Evolutionary conservation across 176 grass and related monocot species (phyloP).

Genomic region (Oryza nivara): DNA sequence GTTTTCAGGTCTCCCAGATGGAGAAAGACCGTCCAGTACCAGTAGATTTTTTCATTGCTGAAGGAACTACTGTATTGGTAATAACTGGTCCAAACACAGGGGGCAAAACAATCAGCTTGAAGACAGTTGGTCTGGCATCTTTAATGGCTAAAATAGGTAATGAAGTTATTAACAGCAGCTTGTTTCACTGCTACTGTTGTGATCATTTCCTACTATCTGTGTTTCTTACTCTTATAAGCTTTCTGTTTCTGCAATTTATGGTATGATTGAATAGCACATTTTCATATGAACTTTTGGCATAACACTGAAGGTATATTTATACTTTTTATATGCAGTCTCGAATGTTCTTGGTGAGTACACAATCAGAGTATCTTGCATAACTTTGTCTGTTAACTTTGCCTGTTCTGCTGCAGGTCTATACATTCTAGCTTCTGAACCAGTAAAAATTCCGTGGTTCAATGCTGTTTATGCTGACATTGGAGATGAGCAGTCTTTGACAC

Average conservation of each 20-base stretch:
- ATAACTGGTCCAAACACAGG: slow-evolving; percentile 89
- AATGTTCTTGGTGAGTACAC: slow-evolving; percentile 10
- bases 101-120: slow-evolving; percentile 87
- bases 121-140: slow-evolving; percentile 76
- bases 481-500: slow-evolving; percentile 82
- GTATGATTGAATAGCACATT: slow-evolving; percentile 1
- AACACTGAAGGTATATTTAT: slow-evolving; percentile 19
- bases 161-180: not conserved
- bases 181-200: not conserved
- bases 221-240: slow-evolving; percentile 11
- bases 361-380: slow-evolving; percentile 31
- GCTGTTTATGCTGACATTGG: slow-evolving; percentile 87
- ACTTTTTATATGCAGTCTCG: not conserved
- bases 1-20: slow-evolving; percentile 62
- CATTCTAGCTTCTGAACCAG: slow-evolving; percentile 78
- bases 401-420: slow-evolving; percentile 60
- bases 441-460: slow-evolving; percentile 88
- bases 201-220: not conserved
- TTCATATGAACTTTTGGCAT: slow-evolving; percentile 18
- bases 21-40: slow-evolving; percentile 61
- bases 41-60: slow-evolving; percentile 76
- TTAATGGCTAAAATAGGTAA: slow-evolving; percentile 86
- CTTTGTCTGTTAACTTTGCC: slow-evolving; percentile 12
- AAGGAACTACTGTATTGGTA: slow-evolving; percentile 72
- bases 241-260: slow-evolving; percentile 20